phyloP scores from a whole-genome alignment of 768 basidiomycete species.

The Amanita pseudoporphyria region DNA sequence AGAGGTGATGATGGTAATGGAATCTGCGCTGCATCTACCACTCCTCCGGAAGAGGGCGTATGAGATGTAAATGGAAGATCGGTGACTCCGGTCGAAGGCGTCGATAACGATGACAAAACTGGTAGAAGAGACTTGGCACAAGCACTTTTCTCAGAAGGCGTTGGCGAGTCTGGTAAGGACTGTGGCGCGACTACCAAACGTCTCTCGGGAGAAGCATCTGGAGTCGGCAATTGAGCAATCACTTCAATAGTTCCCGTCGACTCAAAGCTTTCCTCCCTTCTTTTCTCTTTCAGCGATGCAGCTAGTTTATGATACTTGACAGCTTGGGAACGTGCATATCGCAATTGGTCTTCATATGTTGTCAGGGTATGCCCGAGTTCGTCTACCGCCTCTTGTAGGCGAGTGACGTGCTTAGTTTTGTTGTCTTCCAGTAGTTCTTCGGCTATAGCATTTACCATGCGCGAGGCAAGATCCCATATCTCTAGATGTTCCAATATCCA shows the following conservation, averaged over 20 bases:
- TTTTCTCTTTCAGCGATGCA: background rate
- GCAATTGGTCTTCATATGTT: background rate
- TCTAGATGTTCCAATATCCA: constrained; percentile 60
- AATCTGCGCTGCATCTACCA: background rate
- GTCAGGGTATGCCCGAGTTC: constrained; percentile 32
- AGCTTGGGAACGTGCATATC: background rate
- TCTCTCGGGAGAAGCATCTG: constrained; percentile 1
- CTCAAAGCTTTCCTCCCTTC: background rate
- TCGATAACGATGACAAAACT: background rate
- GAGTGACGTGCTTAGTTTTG: constrained; percentile 34
- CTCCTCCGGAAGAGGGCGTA: background rate
- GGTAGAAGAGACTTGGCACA: constrained; percentile 1
- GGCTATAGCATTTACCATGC: constrained; percentile 49
- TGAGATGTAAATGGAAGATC: background rate
- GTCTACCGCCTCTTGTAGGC: constrained; percentile 40
- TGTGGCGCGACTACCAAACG: background rate
- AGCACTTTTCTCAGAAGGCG: background rate
- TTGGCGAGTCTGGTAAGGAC: background rate
- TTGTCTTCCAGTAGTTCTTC: constrained; percentile 54
- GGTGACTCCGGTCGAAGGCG: background rate
- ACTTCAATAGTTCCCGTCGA: background rate
- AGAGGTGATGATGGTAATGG: background rate
- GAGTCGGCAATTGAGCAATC: constrained; percentile 1
- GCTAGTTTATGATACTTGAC: background rate
- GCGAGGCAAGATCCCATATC: constrained; percentile 47